Percentiles rank a stretch among this genome's conserved stretches.
phyloP scores from a whole-genome alignment of 2,329 filamentous ascomycete genomes.

The Nemania sp. region DNA sequence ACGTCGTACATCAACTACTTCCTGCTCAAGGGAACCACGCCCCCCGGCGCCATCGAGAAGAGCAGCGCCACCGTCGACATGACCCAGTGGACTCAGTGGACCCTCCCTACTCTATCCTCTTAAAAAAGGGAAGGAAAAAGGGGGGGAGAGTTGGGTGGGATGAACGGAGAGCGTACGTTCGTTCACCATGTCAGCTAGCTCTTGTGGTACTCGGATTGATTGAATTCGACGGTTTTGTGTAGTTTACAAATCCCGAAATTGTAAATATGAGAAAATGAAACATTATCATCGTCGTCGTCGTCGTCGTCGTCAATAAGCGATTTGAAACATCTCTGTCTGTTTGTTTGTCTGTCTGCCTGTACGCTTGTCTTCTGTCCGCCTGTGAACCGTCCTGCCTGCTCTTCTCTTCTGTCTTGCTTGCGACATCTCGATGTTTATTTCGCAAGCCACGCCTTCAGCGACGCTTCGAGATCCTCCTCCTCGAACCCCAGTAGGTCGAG shows the following conservation, averaged over 20 bases:
- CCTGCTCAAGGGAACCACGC: constrained; percentile 45
- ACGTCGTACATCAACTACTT: constrained; percentile 61
- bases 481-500: constrained; percentile 34
- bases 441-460: constrained; percentile 32
- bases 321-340: neutral
- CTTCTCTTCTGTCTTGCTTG: neutral
- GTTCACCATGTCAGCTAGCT: neutral
- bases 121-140: neutral
- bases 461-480: constrained; percentile 34
- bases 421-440: constrained; percentile 2
- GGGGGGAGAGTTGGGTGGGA: neutral
- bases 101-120: constrained; percentile 41
- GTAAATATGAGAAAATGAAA: constrained; percentile 5
- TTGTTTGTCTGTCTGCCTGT: neutral
- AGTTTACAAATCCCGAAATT: constrained; percentile 5
- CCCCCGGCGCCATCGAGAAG: constrained; percentile 44
- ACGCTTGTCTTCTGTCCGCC: neutral
- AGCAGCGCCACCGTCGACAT: constrained; percentile 46
- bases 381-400: neutral
- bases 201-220: neutral
- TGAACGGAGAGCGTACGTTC: neutral
- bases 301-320: neutral
- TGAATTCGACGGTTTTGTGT: neutral
- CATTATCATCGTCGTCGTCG: neutral
- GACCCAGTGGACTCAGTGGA: constrained; percentile 49